These are phyloP conservation scores for Boletellus emodensis DNA, from an alignment of 768 basidiomycete genomes.

Conservation along the genomic window DNA sequence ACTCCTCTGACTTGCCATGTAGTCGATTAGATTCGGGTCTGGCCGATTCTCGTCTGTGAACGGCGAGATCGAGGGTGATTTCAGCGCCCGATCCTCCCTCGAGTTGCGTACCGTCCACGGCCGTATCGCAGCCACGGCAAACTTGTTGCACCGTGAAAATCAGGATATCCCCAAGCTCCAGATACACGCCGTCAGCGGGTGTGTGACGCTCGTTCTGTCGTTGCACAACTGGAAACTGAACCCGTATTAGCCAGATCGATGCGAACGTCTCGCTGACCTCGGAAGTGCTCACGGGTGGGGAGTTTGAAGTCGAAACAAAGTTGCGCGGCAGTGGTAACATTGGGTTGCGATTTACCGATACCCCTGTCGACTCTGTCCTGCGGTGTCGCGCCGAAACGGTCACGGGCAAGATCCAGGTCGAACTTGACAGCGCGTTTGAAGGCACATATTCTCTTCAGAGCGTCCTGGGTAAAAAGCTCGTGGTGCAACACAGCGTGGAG, in stretches of 20 bases:
- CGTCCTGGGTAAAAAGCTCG: conserved; percentile 15
- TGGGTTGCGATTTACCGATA: conserved; percentile 23
- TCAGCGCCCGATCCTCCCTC: conserved; percentile 36
- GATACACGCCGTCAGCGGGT: conserved; percentile 44
- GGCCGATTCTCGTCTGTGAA: conserved; percentile 39
- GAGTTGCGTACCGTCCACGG: conserved; percentile 37
- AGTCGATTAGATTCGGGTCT: conserved; percentile 33
- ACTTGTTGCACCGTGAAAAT: conserved; percentile 29
- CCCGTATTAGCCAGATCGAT: conserved; percentile 14
- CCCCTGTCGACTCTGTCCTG: conserved; percentile 37
- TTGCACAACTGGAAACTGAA: not conserved
- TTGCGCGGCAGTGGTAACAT: conserved; percentile 32
- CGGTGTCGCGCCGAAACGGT: conserved; percentile 28
- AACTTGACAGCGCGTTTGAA: conserved; percentile 39
- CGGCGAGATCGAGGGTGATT: conserved; percentile 43
- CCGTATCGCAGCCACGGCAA: conserved; percentile 37
- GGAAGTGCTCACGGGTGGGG: conserved; percentile 24
- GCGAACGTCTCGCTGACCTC: conserved; percentile 31
- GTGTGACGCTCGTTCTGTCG: conserved; percentile 7
- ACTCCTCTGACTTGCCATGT: not conserved
- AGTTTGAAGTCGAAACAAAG: conserved; percentile 30
- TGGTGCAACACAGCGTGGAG: conserved; percentile 24
- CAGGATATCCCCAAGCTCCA: conserved; percentile 26
- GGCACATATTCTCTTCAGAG: conserved; percentile 36
- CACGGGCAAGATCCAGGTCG: conserved; percentile 22